phyloP scores from a whole-genome alignment of 768 basidiomycete genomes.

The Lentinula detonsa region DNA sequence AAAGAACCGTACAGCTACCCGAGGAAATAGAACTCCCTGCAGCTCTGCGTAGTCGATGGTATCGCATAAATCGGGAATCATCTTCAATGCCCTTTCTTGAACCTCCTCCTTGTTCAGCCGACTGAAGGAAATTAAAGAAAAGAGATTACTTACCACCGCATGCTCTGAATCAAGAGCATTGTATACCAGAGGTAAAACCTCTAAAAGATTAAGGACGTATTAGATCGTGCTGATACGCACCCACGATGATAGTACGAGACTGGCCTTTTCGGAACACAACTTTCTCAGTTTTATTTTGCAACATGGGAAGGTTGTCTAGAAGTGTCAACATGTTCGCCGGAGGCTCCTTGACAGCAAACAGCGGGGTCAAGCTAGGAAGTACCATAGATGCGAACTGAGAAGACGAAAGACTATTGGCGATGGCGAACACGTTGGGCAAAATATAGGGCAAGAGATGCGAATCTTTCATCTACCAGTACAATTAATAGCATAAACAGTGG shows the following conservation, averaged over 20 bases:
- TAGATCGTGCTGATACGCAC: neutral
- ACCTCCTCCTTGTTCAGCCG: conserved; percentile 43
- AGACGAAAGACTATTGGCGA: conserved; percentile 71
- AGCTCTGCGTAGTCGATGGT: conserved; percentile 94
- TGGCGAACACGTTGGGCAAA: conserved; percentile 91
- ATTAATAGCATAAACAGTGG: neutral
- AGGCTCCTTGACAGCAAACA: conserved; percentile 90
- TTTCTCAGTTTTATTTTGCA: conserved; percentile 89
- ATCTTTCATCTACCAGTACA: conserved; percentile 76
- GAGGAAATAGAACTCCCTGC: conserved; percentile 83
- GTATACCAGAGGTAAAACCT: conserved; percentile 94
- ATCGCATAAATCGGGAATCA: conserved; percentile 85
- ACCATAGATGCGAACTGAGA: conserved; percentile 78
- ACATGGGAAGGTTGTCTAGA: conserved; percentile 79
- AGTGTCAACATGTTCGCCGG: conserved; percentile 96
- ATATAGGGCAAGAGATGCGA: conserved; percentile 89
- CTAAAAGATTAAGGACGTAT: conserved; percentile 31
- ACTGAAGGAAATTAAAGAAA: neutral
- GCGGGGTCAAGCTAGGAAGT: conserved; percentile 81
- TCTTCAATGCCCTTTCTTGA: conserved; percentile 83
- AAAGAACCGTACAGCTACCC: conserved; percentile 68
- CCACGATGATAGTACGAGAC: conserved; percentile 20
- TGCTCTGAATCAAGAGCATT: conserved; percentile 97
- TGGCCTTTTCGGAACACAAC: conserved; percentile 81
- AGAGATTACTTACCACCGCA: conserved; percentile 45